These are phyloP conservation scores for Leishmania lainsoni DNA, from an alignment of 208 protist species.

Conservation along the genomic window DNA sequence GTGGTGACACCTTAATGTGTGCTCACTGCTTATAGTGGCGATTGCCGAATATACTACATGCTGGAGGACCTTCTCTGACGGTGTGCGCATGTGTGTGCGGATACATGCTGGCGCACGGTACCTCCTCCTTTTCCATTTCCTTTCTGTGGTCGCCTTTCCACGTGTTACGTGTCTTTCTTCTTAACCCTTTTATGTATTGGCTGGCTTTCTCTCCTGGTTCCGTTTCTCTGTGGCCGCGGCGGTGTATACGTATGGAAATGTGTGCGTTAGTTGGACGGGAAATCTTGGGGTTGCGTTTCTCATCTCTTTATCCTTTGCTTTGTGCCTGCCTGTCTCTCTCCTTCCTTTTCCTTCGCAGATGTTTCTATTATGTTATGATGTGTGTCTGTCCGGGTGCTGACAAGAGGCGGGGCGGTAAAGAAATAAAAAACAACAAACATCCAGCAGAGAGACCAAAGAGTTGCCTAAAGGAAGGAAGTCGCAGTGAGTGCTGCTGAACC, in stretches of 20 bases:
- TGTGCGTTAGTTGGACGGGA: not conserved
- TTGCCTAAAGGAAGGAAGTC: not conserved
- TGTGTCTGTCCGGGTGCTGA: not conserved
- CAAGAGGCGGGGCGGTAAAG: not conserved
- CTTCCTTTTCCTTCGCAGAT: not conserved
- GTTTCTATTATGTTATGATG: not conserved
- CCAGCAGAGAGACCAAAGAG: not conserved
- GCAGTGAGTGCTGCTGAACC: not conserved
- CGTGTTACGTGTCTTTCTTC: conserved; percentile 2
- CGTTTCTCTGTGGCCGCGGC: not conserved
- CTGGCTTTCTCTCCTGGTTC: not conserved
- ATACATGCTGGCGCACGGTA: not conserved
- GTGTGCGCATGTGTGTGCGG: not conserved
- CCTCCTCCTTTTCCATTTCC: not conserved
- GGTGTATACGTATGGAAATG: not conserved
- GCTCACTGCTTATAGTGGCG: not conserved
- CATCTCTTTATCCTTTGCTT: not conserved
- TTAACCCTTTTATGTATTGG: not conserved
- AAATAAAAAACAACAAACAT: not conserved
- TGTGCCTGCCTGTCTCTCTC: not conserved
- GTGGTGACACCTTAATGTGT: not conserved
- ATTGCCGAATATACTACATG: not conserved
- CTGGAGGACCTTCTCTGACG: not conserved
- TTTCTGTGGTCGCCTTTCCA: not conserved
- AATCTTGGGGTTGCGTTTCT: not conserved